Conservation (phyloP, 495 filamentous ascomycete genomes). For the Neurospora intermedia region DNA sequence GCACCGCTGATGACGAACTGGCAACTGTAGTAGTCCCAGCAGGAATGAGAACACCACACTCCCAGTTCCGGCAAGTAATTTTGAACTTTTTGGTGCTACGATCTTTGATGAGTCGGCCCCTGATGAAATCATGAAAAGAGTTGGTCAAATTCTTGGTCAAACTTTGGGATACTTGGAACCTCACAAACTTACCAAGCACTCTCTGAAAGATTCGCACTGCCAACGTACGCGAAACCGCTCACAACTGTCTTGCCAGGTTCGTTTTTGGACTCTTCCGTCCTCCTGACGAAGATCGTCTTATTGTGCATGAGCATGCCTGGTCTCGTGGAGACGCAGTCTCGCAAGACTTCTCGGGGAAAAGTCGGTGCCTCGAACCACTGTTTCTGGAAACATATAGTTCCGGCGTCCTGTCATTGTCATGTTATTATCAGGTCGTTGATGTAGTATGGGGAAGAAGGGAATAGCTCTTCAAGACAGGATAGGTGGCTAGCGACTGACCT, state of each 20-base stretch:
- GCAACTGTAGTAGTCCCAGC: constrained; percentile 11
- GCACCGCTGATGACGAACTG: constrained; percentile 2
- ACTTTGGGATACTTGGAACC: not conserved
- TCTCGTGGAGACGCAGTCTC: constrained; percentile 62
- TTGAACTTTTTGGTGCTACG: constrained; percentile 51
- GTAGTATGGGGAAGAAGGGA: not conserved
- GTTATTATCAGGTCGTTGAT: not conserved
- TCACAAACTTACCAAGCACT: constrained; percentile 67
- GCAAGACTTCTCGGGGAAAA: constrained; percentile 62
- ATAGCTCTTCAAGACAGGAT: constrained; percentile 3
- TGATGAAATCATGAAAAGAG: not conserved
- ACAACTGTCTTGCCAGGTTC: not conserved
- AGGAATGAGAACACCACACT: constrained; percentile 78
- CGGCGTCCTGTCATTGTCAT: constrained; percentile 36
- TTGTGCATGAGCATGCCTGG: constrained; percentile 73
- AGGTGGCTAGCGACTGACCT: constrained; percentile 48
- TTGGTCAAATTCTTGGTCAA: not conserved
- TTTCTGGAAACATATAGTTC: constrained; percentile 68
- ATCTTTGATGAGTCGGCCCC: constrained; percentile 53
- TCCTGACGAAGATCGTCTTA: constrained; percentile 67
- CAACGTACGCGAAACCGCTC: constrained; percentile 67
- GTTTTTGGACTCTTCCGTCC: constrained; percentile 6
- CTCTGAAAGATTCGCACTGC: constrained; percentile 84
- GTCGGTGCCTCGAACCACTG: constrained; percentile 52
- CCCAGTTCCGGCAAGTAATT: constrained; percentile 87